Base-by-base conservation (phyloP, 768 basidiomycete genomes). In the Boletus insuetus region DNA sequence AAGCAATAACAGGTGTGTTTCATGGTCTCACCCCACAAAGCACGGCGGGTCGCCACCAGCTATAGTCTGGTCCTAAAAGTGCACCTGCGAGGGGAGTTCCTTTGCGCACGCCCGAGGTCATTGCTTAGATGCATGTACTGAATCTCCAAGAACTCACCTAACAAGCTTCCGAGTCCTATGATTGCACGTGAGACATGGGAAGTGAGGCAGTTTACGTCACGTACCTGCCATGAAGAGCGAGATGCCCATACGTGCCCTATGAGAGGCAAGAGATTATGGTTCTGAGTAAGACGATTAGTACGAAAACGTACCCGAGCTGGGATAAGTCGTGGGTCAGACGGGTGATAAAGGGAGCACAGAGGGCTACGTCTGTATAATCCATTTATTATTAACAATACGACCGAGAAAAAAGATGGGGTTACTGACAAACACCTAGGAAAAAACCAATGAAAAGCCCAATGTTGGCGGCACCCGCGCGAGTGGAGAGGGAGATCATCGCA, bases 41-140 rank as follows among this genome's bases (percentile, higher is more conserved):
- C 19, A 82, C 54, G 9, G 77, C 76, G 5, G 83, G 80, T 44
- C 74, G 72, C 80, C 81, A 84, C 84, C 84, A 86, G 2, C 68
- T 55, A 53, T 79, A 83, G 8, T 72, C 62, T n/a, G 73, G 56
- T 2, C 80, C 75, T 3, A 86, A 69, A n/a, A 85, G 69, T 7
- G 78, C 78, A 1, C 84, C 84, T 42, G 77, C 77, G 20, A 84
- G 75, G 10, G 84, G 84, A 0, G 81, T 77, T 14, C 83, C 83
- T 77, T 56, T 35, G 47, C 19, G 20, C 22, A 51, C 41, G 22
- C 64, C 62, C 19, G 67, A 62, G 24, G 71, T 53, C 11, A 65
- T 64, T 67, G 10, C 17, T 43, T 32, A 37, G 47, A 12, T 31
- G 43, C 24, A 35, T n/a, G 29, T 29, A 29, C 29, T 31, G 12